Evolutionary conservation across 140 eudicot species (phyloP), one percentile per base, ranked within the genome.

Genomic region (Bidens hawaiensis): DNA sequence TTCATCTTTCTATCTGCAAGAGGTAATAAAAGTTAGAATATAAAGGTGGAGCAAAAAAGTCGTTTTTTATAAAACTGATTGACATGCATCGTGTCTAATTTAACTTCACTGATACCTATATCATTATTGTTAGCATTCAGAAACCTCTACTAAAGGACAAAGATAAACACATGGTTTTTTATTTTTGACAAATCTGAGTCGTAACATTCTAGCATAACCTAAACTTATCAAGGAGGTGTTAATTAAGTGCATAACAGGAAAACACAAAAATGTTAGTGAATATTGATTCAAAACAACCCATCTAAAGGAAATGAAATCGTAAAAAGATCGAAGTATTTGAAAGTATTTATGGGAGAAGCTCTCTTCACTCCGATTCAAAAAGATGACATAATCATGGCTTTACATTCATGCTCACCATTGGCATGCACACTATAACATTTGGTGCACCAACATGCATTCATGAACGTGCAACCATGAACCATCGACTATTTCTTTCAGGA

Each of bases 301-400:
- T 11, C 8, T 21, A 51, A 14, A 13, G 26, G 0, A 26, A n/a
- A 5, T 3, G 1, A 26, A 26, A 17, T 3, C 23, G 13, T 27
- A 36, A 36, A 2, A 16, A 11, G 13, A 38, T 65, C 50, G 42
- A 18, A 23, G 9, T 14, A 30, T 2, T 28, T 57, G 25, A 30
- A 69, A 60, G 6, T 41, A 24, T 23, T 69, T 42, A 74, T 6
- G 60, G 12, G 40, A 59, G 72, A 76, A 78, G 83, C 83, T 78
- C 83, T 79, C 78, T 78, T 78, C 83, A 78, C 74, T 69, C 83
- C 83, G 76, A 80, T 64, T 60, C 75, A 40, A 75, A 80, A 71
- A 71, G 76, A 69, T 34, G 5, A 58, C 30, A 47, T 23, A 64
- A 41, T 22, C 33, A 31, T 64, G 52, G 33, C 69, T 60, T 68